phyloP scores from a whole-genome alignment of 2,329 filamentous ascomycete genomes.

The Chaetomium globosum region DNA sequence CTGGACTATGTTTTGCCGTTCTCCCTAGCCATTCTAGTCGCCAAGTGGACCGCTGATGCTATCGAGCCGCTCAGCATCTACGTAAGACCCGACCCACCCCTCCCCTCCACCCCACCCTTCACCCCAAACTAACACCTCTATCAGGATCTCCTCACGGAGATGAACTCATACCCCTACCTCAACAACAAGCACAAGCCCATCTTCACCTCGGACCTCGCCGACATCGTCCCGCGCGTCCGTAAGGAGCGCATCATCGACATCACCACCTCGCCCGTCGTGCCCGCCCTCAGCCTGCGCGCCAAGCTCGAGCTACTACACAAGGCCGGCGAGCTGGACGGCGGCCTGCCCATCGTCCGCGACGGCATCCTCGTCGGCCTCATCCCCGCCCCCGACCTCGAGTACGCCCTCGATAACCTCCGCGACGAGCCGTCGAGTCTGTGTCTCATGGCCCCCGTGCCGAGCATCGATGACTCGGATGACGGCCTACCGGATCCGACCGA shows the following conservation, averaged over 20 bases:
- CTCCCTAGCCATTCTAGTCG: conserved; percentile 84
- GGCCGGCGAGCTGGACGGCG: conserved; percentile 88
- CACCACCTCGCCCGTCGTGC: conserved; percentile 75
- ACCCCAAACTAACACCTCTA: neutral
- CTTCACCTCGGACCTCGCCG: conserved; percentile 84
- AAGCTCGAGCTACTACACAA: conserved; percentile 82
- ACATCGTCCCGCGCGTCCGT: conserved; percentile 77
- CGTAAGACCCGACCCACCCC: conserved; percentile 48
- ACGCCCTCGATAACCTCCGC: conserved; percentile 79
- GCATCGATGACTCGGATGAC: conserved; percentile 66
- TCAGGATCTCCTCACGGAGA: conserved; percentile 85
- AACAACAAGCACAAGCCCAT: conserved; percentile 92
- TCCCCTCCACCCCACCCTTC: neutral
- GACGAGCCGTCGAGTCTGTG: conserved; percentile 76
- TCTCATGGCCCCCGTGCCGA: conserved; percentile 73
- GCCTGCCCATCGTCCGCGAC: conserved; percentile 80
- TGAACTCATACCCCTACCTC: conserved; percentile 98
- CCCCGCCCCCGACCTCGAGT: conserved; percentile 90
- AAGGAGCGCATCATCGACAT: conserved; percentile 86
- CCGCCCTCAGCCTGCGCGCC: conserved; percentile 71
- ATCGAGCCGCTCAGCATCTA: conserved; percentile 95
- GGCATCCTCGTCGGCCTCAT: conserved; percentile 85
- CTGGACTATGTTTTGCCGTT: conserved; percentile 95
- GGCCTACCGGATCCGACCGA: conserved; percentile 69
- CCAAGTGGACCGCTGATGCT: conserved; percentile 98